Evolutionary conservation across 768 basidiomycete species (phyloP).

Genomic region (Daedalea quercina): DNA sequence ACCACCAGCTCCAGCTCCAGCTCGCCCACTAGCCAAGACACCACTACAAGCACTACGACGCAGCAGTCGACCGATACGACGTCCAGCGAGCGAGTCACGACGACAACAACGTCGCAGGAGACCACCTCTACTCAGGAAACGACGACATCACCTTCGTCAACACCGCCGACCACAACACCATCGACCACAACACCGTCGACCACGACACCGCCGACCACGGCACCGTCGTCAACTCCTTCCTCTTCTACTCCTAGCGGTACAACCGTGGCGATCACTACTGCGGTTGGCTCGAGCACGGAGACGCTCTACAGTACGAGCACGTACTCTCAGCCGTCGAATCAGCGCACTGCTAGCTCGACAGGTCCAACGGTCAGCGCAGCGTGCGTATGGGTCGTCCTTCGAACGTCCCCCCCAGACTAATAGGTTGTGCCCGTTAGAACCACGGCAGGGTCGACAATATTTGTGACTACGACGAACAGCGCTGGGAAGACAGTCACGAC

Average conservation of each 20-base stretch:
- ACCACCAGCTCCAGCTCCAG: no score
- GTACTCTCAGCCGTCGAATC: conserved; percentile 10
- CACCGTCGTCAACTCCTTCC: conserved; percentile 10
- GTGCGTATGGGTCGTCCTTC: neutral
- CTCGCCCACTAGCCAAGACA: conserved; percentile 1
- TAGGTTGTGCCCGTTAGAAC: conserved; percentile 32
- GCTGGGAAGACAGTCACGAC: conserved; percentile 40
- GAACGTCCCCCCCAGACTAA: no score
- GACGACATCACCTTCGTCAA: neutral
- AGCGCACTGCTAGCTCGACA: neutral
- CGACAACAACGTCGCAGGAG: conserved; percentile 6
- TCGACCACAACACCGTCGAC: conserved; percentile 11
- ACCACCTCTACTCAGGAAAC: conserved; percentile 6
- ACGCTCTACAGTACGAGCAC: conserved; percentile 4
- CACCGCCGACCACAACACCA: conserved; percentile 9
- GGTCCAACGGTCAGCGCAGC: neutral
- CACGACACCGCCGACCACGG: conserved; percentile 8
- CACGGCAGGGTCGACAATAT: conserved; percentile 46
- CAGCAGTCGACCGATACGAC: conserved; percentile 1
- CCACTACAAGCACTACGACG: conserved; percentile 1
- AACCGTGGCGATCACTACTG: conserved; percentile 15
- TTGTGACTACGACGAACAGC: conserved; percentile 54
- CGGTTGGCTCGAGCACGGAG: conserved; percentile 10
- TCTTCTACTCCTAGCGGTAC: conserved; percentile 11
- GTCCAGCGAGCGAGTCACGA: conserved; percentile 7